Evolutionary conservation across 129 eudicot genomes (phyloP), one percentile per base, ranked within the genome.

Genomic region (Saposhnikovia divaricata): DNA sequence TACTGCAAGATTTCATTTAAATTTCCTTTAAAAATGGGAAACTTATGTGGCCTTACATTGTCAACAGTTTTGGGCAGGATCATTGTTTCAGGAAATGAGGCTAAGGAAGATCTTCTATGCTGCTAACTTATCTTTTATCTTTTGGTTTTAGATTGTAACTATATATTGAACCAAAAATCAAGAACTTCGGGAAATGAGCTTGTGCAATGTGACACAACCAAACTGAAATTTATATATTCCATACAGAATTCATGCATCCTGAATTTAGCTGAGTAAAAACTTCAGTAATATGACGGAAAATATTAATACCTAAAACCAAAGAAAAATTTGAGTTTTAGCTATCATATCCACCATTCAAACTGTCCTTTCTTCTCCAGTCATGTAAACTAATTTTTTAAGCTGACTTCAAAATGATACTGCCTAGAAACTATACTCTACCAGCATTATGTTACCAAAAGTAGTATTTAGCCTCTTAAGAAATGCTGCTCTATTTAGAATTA

Each of bases 381-480:
- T n/a, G 57, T 9, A 51, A 16, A 37, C 6, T 53, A n/a, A 25
- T 51, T 31, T 27, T 40, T 50, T 37, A 39, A 21, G 18, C 83
- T 21, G 6, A 44, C 15, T 43, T 73, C 27, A 40, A 80, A 48
- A 73, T 47, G 45, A 23, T 61, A 23, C 53, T 80, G 14, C 83
- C 25, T 28, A 73, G 43, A 16, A 55, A 69, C 65, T 55, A 42
- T 16, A 19, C 6, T 55, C 57, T 21, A 16, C 74, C 23, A 28
- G 7, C 61, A 19, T 10, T 43, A 31, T 19, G 31, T 34, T 59
- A 34, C 68, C 45, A n/a, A 39, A 79, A 59, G 73, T 78, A 85
- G 34, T 47, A 75, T 51, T 75, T 59, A 71, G 69, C 61, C 53
- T 51, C 63, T 82, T 18, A 61, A 61, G 38, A 16, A 66, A 63